Base-by-base conservation (phyloP, 176 grass and related monocot genomes). In the Dactylis glomerata region DNA sequence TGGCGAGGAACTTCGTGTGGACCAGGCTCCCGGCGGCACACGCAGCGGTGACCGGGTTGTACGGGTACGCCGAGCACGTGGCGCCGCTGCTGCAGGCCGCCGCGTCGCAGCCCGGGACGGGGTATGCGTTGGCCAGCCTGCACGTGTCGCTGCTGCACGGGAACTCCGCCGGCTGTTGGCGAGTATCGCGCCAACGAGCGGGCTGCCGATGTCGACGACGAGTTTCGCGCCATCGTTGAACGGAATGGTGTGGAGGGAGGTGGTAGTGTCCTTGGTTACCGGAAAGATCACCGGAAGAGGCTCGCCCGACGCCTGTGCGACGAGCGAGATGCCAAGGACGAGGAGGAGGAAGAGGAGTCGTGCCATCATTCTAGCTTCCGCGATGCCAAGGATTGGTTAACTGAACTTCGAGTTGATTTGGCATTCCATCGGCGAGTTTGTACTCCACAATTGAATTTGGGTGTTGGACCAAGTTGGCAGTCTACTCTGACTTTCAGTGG, bases 21-120 rank as follows among this genome's bases (percentile, higher is more conserved):
- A 50, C 61, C 1, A 94, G n/a, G 23, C 24, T 36, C 5, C n/a
- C 80, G 36, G 81, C 23, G 38, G 86, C 74, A 78, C 89, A 94
- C 47, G 24, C 22, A 5, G 50, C 54, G 2, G 81, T 89, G 42
- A 87, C n/a, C 11, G 86, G 92, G 72, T 89, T 87, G 63, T 16
- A 69, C 2, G 76, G 80, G 24, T 49, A 83, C 2, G 69, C 68
- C 68, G 36, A 81, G 89, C 86, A 94, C 6, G 14, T 37, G 5
- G 0, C 8, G 6, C 45, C 68, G n/a, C 11, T 2, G 67, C 36
- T 37, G 67, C 67, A 70, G 36, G 36, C 36, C 5, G 36, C 5
- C 0, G 36, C 36, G 0, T 1, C 0, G 41, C 57, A 79, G 31
- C 11, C 28, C 13, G 73, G 80, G 8, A 42, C n/a, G 24, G 17